Conservation (phyloP, 2,329 filamentous ascomycete species). For the Parascedosporium putredinis region DNA sequence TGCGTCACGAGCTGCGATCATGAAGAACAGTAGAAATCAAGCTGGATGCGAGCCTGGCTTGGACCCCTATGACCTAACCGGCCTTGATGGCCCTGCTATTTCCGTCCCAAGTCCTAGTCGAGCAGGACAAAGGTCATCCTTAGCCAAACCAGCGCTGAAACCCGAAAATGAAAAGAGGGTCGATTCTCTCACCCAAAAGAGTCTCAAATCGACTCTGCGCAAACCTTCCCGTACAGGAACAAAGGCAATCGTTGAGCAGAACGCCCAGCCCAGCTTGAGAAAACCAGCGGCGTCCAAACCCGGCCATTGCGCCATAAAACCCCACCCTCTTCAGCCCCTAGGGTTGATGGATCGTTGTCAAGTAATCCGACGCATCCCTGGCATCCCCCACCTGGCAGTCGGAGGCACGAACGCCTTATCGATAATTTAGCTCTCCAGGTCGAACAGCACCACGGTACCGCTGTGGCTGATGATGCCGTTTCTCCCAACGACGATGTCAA, state of each 20-base stretch:
- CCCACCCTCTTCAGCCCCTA: background rate
- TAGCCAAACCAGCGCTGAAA: background rate
- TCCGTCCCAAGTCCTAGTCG: background rate
- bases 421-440: constrained; percentile 31
- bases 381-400: background rate
- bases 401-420: constrained; percentile 23
- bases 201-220: no score
- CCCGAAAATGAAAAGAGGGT: no score
- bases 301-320: no score
- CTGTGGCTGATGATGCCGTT: background rate
- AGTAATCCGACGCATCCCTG: background rate
- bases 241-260: no score
- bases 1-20: background rate
- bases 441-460: constrained; percentile 16
- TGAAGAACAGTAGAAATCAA: background rate
- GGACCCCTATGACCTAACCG: background rate
- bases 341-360: background rate
- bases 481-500: no score
- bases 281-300: no score
- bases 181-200: no score
- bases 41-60: background rate
- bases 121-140: no score
- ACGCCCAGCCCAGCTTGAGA: no score
- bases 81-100: background rate
- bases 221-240: no score